Evolutionary conservation across 495 filamentous ascomycete genomes (phyloP), one percentile per base, ranked within the genome.

Genomic region (Neurospora sp.): DNA sequence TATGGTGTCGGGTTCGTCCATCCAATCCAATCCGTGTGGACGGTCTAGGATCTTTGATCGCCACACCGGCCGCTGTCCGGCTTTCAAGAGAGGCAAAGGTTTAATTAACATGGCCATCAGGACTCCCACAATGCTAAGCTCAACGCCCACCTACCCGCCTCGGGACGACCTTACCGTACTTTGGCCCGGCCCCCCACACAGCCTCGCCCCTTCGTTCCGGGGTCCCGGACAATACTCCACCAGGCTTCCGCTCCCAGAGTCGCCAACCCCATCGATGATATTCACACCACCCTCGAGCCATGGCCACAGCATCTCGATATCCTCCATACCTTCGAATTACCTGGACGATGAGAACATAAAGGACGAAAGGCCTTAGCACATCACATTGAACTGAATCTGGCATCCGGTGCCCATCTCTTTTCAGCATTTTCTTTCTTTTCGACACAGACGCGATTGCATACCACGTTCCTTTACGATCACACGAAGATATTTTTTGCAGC

Each of bases 1-100:
- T 87, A 83, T 83, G 83, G 84, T 82, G 82, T 83, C 80, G 85
- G 85, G 84, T 87, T 85, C 83, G 85, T 87, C 80, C 77, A 83
- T 85, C 86, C 85, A 82, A 81, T 83, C 81, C 84, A 85, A 82
- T 79, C 83, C 73, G 83, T 85, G 80, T 87, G 84, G 84, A 83
- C 54, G 27, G 54, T 83, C 79, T 86, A 83, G 82, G 77, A 73
- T 79, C 74, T 69, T 72, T 80, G 77, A 79, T 74, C 75, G 75
- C 73, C 80, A 76, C 80, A 78, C 77, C 75, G 82, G 76, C 77
- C 76, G 77, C 75, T 77, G 70, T 73, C 78, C 79, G 78, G 74
- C 75, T 74, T 75, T 74, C 77, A 75, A 78, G 77, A 77, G 79
- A 77, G 77, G 75, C 73, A 79, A 81, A 80, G 79, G 73, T 84